Evolutionary conservation across 805 yeast species (phyloP).

Genomic region (Cephaloascus fragrans): DNA sequence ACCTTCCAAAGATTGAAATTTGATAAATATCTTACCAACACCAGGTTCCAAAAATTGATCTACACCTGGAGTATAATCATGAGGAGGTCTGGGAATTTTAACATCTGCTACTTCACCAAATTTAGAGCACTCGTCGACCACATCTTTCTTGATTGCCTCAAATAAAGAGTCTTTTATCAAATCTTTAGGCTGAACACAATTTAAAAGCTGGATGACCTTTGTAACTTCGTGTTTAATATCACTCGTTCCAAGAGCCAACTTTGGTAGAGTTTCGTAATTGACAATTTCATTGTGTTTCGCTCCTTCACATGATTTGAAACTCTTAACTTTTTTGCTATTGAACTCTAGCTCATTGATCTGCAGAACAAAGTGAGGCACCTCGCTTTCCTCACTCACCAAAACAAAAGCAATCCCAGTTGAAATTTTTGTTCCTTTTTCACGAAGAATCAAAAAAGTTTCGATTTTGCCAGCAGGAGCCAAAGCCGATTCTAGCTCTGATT

Average conservation of each 20-base stretch:
- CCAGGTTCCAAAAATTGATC: constrained; percentile 37
- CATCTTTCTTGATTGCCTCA: constrained; percentile 41
- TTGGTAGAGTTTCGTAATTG: constrained; percentile 9
- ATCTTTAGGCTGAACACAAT: constrained; percentile 57
- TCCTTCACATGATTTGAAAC: constrained; percentile 29
- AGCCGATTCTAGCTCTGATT: constrained; percentile 31
- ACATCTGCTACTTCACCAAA: constrained; percentile 44
- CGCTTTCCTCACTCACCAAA: constrained; percentile 15
- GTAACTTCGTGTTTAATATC: constrained; percentile 15
- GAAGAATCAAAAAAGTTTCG: constrained; percentile 28
- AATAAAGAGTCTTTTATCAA: constrained; percentile 39
- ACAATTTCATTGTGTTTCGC: constrained; percentile 14
- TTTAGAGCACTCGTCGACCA: constrained; percentile 36
- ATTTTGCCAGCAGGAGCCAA: constrained; percentile 31
- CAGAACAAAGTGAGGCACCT: constrained; percentile 6
- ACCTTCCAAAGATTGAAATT: constrained; percentile 41
- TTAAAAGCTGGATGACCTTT: constrained; percentile 54
- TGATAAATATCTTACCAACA: constrained; percentile 63
- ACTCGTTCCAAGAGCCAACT: constrained; percentile 4
- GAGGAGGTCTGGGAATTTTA: constrained; percentile 54
- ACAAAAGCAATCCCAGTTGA: constrained; percentile 52
- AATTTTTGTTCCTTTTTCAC: constrained; percentile 38
- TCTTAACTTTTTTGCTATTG: constrained; percentile 17
- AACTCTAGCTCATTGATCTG: constrained; percentile 1
- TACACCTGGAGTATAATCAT: constrained; percentile 32